Evolutionary conservation across 805 yeast genomes (phyloP).

Genomic region (Starmerella riodocensis): DNA sequence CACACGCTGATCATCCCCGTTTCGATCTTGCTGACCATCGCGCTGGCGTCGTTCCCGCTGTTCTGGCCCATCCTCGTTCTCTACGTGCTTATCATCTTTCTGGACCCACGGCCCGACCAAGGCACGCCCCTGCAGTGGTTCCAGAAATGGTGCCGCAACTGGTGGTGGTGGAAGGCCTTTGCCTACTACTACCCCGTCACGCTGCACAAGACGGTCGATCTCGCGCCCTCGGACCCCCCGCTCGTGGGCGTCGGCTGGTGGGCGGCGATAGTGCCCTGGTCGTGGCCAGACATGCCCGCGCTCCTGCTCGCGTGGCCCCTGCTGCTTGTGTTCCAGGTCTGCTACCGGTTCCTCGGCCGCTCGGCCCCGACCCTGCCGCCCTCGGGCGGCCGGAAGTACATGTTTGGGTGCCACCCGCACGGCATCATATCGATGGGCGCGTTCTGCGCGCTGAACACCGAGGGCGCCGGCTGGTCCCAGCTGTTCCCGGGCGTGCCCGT

Average conservation of each 20-base stretch:
- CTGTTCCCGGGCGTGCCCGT: slow-evolving; percentile 74
- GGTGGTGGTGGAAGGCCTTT: slow-evolving; percentile 55
- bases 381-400: slow-evolving; percentile 38
- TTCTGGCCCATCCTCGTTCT: slow-evolving; percentile 58
- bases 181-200: slow-evolving; percentile 68
- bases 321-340: slow-evolving; percentile 10
- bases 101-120: slow-evolving; percentile 58
- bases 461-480: slow-evolving; percentile 56
- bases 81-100: slow-evolving; percentile 43
- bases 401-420: slow-evolving; percentile 92
- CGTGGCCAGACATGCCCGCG: slow-evolving; percentile 7
- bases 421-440: slow-evolving; percentile 91
- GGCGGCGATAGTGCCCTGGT: slow-evolving; percentile 5
- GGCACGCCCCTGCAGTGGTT: slow-evolving; percentile 53
- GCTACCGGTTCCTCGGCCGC: slow-evolving; percentile 36
- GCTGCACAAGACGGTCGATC: slow-evolving; percentile 51
- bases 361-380: slow-evolving; percentile 1
- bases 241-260: background rate
- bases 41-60: slow-evolving; percentile 43
- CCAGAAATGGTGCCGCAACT: slow-evolving; percentile 43
- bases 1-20: slow-evolving; percentile 60
- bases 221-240: slow-evolving; percentile 53
- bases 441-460: slow-evolving; percentile 70
- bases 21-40: slow-evolving; percentile 34
- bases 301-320: slow-evolving; percentile 15